These are phyloP conservation scores for Barnettozyma siamensis DNA, from an alignment of 805 yeast genomes.

Conservation along the genomic window DNA sequence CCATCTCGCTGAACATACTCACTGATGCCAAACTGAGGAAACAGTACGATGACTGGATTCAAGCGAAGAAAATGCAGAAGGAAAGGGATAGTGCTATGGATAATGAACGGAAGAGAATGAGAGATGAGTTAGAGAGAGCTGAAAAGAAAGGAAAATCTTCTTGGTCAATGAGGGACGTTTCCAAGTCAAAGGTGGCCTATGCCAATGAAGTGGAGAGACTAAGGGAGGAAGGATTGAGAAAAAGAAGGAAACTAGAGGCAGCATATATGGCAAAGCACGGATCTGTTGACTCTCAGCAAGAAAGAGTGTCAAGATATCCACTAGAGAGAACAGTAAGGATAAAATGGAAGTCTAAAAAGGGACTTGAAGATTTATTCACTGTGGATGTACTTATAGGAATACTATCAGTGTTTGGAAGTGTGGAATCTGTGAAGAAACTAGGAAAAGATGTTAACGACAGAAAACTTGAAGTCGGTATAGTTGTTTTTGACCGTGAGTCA, in stretches of 20 bases:
- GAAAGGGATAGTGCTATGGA: constrained; percentile 12
- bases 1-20: constrained; percentile 77
- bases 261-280: constrained; percentile 5
- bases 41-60: constrained; percentile 52
- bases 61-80: constrained; percentile 5
- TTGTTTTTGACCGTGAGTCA: constrained; percentile 4
- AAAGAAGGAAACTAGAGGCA: constrained; percentile 16
- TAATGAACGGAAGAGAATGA: constrained; percentile 16
- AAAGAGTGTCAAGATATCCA: not conserved
- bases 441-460: constrained; percentile 10
- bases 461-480: constrained; percentile 16
- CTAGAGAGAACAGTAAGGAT: constrained; percentile 14
- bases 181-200: constrained; percentile 5
- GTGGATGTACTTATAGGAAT: constrained; percentile 20
- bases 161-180: constrained; percentile 15
- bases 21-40: constrained; percentile 78
- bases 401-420: constrained; percentile 21
- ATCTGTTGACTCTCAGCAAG: constrained; percentile 1
- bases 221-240: constrained; percentile 20
- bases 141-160: constrained; percentile 10
- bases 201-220: constrained; percentile 18
- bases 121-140: constrained; percentile 20
- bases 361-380: constrained; percentile 18
- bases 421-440: constrained; percentile 11
- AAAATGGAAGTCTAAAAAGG: constrained; percentile 21